A percentile compares a stretch with the other conserved stretches of the same genome.
These are phyloP conservation scores for Fusarium graminum DNA, from an alignment of 2,329 filamentous ascomycete species.

Conservation along the genomic window DNA sequence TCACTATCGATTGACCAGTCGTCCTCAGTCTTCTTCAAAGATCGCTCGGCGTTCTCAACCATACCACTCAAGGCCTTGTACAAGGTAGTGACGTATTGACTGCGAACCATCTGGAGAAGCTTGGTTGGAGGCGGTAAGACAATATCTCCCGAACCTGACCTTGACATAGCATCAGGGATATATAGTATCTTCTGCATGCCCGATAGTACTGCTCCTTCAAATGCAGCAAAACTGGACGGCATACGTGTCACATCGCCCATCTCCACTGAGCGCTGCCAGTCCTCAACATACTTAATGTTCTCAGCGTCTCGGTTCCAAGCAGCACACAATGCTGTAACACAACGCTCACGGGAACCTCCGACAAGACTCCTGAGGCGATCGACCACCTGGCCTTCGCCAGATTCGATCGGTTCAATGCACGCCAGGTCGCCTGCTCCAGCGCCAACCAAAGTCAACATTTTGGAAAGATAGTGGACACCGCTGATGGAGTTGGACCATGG, in stretches of 20 bases:
- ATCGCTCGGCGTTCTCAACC: conserved; percentile 93
- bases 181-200: conserved; percentile 98
- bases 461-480: conserved; percentile 89
- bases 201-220: conserved; percentile 83
- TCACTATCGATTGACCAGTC: conserved; percentile 68
- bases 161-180: conserved; percentile 85
- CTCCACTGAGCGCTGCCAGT: conserved; percentile 89
- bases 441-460: conserved; percentile 85
- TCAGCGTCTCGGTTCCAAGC: conserved; percentile 96
- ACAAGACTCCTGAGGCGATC: conserved; percentile 84
- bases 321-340: conserved; percentile 84
- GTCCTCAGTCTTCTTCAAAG: conserved; percentile 73
- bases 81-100: conserved; percentile 91
- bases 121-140: conserved; percentile 88
- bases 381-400: conserved; percentile 66
- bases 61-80: conserved; percentile 96
- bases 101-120: conserved; percentile 88
- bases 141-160: conserved; percentile 79
- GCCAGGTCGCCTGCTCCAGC: conserved; percentile 89
- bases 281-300: conserved; percentile 90
- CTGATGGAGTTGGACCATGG: conserved; percentile 92
- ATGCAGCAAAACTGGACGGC: conserved; percentile 86
- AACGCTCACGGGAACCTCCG: conserved; percentile 83
- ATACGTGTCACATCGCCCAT: conserved; percentile 90
- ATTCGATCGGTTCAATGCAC: conserved; percentile 74